Evolutionary conservation across 495 filamentous ascomycete species (phyloP).

Genomic region (Podospora sp.): DNA sequence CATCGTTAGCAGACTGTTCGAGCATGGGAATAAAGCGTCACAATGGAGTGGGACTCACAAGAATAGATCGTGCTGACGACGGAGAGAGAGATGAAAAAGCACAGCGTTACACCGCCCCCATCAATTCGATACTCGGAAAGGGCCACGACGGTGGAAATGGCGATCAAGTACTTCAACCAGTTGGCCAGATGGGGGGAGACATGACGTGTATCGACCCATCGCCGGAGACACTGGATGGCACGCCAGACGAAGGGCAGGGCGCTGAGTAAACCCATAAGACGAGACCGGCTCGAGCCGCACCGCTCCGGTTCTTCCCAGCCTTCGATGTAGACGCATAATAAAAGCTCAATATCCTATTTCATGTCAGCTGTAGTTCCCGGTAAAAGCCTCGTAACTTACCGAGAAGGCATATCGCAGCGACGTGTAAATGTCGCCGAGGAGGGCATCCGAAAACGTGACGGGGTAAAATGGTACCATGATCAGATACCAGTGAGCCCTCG

Average conservation of each 20-base stretch:
- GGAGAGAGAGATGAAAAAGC: slow-evolving; percentile 77
- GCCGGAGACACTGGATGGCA: slow-evolving; percentile 84
- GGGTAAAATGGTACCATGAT: slow-evolving; percentile 83
- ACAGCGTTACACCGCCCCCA: slow-evolving; percentile 49
- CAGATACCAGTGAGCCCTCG: slow-evolving; percentile 81
- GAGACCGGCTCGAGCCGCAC: slow-evolving; percentile 85
- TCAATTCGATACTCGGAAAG: slow-evolving; percentile 82
- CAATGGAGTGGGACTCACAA: slow-evolving; percentile 53
- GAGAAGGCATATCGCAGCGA: slow-evolving; percentile 87
- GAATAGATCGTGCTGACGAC: slow-evolving; percentile 78
- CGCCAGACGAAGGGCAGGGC: slow-evolving; percentile 84
- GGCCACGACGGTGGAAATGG: slow-evolving; percentile 74
- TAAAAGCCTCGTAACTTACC: slow-evolving; percentile 54
- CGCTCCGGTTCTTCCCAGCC: slow-evolving; percentile 68
- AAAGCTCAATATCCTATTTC: slow-evolving; percentile 82
- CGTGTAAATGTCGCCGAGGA: slow-evolving; percentile 97
- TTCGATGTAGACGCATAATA: slow-evolving; percentile 88
- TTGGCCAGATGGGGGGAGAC: slow-evolving; percentile 92
- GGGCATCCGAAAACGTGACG: slow-evolving; percentile 96
- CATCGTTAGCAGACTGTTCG: slow-evolving; percentile 6
- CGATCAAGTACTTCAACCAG: slow-evolving; percentile 84
- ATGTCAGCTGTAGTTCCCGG: not conserved
- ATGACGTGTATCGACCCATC: slow-evolving; percentile 83
- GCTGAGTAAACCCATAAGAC: slow-evolving; percentile 81
- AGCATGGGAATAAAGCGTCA: too few species aligned